Evolutionary conservation across 345 rosid genomes (phyloP).

Genomic region (Euphorbia peplus): DNA sequence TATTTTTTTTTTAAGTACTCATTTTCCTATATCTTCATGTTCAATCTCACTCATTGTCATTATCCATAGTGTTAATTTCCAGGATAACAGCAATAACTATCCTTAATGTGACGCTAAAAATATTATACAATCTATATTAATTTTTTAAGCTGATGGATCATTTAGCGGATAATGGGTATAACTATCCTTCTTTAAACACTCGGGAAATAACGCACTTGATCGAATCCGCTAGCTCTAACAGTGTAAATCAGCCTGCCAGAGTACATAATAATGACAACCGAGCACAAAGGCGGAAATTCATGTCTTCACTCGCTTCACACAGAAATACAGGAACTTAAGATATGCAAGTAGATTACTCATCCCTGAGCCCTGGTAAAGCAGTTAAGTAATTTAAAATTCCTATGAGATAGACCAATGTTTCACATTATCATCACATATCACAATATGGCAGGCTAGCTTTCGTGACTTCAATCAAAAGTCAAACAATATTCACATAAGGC

Average conservation of each 20-base stretch:
- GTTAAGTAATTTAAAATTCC: background rate
- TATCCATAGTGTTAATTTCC: background rate
- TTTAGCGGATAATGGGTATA: background rate
- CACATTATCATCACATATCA: background rate
- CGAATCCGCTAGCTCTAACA: too few species aligned
- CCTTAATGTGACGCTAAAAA: background rate
- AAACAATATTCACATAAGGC: background rate
- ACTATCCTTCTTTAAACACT: background rate
- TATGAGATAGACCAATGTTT: slow-evolving; percentile 2
- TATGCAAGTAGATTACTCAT: background rate
- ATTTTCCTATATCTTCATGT: background rate
- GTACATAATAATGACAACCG: too few species aligned
- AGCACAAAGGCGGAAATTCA: too few species aligned
- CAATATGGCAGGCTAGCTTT: background rate
- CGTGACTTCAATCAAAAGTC: background rate
- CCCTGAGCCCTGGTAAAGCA: background rate
- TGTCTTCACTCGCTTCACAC: too few species aligned
- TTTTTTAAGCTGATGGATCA: background rate
- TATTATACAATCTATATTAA: background rate
- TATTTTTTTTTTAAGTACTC: background rate
- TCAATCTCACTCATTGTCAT: background rate
- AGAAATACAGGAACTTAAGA: too few species aligned
- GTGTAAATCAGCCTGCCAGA: too few species aligned
- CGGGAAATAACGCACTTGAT: too few species aligned
- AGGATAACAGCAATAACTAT: background rate